Base-by-base conservation (phyloP, 805 yeast genomes). In the Candida gorgasii region DNA sequence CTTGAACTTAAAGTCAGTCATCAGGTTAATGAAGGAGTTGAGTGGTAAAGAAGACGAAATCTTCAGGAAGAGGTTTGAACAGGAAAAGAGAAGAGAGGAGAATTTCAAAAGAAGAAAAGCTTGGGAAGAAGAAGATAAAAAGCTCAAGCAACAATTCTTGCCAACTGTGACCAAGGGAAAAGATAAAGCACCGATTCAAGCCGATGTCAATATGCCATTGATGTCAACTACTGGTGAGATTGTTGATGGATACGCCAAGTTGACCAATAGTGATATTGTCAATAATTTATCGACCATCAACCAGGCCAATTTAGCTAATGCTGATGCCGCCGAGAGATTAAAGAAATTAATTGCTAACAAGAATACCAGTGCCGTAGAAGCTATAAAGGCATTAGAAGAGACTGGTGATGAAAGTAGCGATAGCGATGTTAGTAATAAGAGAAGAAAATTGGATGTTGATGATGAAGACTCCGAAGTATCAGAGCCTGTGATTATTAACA, bases 21-120 rank as follows among this genome's bases (percentile, higher is more conserved):
- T 90, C 52, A 72, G 72, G 36, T 64, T 93, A 44, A 65, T 93
- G 64, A 59, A 63, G 16, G 78, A 73, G 17, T 69, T 93, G 30
- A 86, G 92, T 7, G 56, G 67, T 24, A 83, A 83, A 55, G 99
- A 93, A 59, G 86, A 80, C 40, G 83, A 75, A 5, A 87, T 93
- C 37, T 87, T 93, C 65, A 73, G 79, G 44, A 75, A 76, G 36
- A 75, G 86, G 52, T 84, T 80, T 48, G 84, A 81, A 9, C 76
- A 75, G 41, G 97, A 90, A 55, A 65, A 71, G 28, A 75, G 95
- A 47, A 76, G 85, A 49, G 80, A 79, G 47, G 87, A 82, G 33
- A 78, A 77, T 43, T 73, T 73, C 33, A 80, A 84, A 54, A 72
- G 90, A 53, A 71, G 86, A 36, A 76, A 72, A 51, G 41, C 60